Evolutionary conservation across 2,329 filamentous ascomycete genomes (phyloP), one percentile per base, ranked within the genome.

Genomic region (Scedosporium minutisporum): DNA sequence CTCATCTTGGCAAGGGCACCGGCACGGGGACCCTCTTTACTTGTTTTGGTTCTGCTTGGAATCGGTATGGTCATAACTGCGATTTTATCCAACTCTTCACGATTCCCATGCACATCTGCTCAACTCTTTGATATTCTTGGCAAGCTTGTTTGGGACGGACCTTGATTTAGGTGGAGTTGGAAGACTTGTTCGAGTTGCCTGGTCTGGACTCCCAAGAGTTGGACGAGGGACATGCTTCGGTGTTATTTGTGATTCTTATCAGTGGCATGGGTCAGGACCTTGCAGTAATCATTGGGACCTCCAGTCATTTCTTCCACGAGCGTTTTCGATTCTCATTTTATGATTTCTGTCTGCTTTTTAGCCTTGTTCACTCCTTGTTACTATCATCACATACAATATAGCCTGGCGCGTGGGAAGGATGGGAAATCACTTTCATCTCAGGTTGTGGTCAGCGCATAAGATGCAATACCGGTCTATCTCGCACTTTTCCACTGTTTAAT

Each of bases 41-140:
- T 63, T 63, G 23, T 62, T 62, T 29, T 44, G 18, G 14, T 58
- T 62, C 57, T 60, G 58, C 18, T 63, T 60, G n/a, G 46, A 21
- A 33, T 46, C 57, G 51, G 18, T 44, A 42, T 53, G 42, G 51
- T 62, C 59, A 58, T 62, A 33, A 25, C 44, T 18, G n/a, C 57
- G 57, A 58, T 58, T 58, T 23, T 51, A 42, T 51, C 59, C 59
- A 61, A 42, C 33, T 55, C 51, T 23, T 14, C 44, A 55, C 51
- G 51, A 55, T 55, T 55, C 51, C 51, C 51, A 18, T 44, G 44
- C 59, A 46, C 58, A 25, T 29, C 46, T 25, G 44, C 29, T 61
- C 59, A 51, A 51, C 38, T 38, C 33, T 61, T 51, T 51, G 59
- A 18, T 61, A 51, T 48, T 48, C 33, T 61, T 38, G 59, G 27